phyloP scores from a whole-genome alignment of 1,139 yeast species.

The Candida buenavistaensis region DNA sequence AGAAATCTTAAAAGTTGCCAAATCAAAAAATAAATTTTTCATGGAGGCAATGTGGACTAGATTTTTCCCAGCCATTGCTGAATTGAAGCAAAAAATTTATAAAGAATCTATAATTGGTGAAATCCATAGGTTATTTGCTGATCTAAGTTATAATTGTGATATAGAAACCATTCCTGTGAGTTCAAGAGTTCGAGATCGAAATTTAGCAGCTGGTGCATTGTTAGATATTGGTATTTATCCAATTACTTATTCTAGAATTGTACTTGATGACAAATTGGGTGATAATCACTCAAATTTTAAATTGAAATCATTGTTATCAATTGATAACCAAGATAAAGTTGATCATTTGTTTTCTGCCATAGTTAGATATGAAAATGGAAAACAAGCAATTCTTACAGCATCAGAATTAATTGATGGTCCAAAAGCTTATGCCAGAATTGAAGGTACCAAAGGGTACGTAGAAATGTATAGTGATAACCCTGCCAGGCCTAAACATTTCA shows the following conservation, averaged over 20 bases:
- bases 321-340: constrained; percentile 32
- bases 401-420: constrained; percentile 31
- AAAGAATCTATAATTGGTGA: constrained; percentile 49
- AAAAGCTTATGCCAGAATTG: constrained; percentile 33
- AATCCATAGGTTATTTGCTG: constrained; percentile 40
- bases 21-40: constrained; percentile 43
- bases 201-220: constrained; percentile 60
- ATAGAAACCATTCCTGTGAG: constrained; percentile 24
- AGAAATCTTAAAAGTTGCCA: constrained; percentile 47
- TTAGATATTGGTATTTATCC: constrained; percentile 63
- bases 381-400: constrained; percentile 37
- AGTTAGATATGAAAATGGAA: constrained; percentile 33
- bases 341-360: constrained; percentile 38
- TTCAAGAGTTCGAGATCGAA: constrained; percentile 39
- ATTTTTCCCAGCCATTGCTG: constrained; percentile 52
- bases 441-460: constrained; percentile 39
- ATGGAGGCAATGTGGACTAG: constrained; percentile 73
- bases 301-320: constrained; percentile 30
- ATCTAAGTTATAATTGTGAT: constrained; percentile 37
- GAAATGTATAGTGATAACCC: constrained; percentile 38
- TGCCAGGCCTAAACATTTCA: constrained; percentile 31
- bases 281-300: constrained; percentile 27
- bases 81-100: constrained; percentile 40
- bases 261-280: constrained; percentile 36
- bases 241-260: constrained; percentile 46